Evolutionary conservation across 192 early-diverging fungal genomes (phyloP), one percentile per base, ranked within the genome.

Genomic region (Mortierella alpina): DNA sequence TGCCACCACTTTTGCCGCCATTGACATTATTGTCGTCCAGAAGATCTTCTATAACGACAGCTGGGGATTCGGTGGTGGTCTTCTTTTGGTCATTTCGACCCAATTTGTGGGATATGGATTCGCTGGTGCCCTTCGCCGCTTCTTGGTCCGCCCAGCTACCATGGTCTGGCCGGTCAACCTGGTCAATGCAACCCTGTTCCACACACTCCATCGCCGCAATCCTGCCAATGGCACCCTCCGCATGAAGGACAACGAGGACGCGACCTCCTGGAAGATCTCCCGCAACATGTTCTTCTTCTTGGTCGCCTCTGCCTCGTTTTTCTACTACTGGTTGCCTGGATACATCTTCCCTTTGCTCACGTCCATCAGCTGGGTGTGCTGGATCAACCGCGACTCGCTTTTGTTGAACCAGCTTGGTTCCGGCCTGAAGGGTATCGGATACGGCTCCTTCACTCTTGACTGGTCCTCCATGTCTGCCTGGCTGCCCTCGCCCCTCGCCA

Each of bases 91-190:
- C 14, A 52, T 96, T 49, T 89, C 93, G 0, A 94, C 94, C 18
- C 77, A 80, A 41, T 80, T 80, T 68, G 70, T 80, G 93, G 83
- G 92, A 91, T 55, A 95, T 92, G 67, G 80, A 91, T 15, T 84
- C 85, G 52, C 93, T 7, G 93, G 92, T 49, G 77, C 79, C 31
- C 70, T 84, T 42, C 92, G 95, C 41, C 88, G 89, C 23, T 95
- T 91, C 80, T 84, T 98, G n/a, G 95, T 98, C 9, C 89, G 92
- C 58, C 96, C 96, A 40, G 84, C 93, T 4, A 84, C 90, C 9
- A 96, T 97, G 95, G 85, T 95, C 47, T 98, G 95, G 95, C 97
- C 97, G 10, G 74, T 88, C 5, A 91, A 87, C 47, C 84, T 97
- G 52, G 86, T 93, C 46, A 90, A 89, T 54, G 90, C 94, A 41